These are phyloP conservation scores for Coffea eugenioides DNA, from an alignment of 257 asterid species.

Conservation along the genomic window DNA sequence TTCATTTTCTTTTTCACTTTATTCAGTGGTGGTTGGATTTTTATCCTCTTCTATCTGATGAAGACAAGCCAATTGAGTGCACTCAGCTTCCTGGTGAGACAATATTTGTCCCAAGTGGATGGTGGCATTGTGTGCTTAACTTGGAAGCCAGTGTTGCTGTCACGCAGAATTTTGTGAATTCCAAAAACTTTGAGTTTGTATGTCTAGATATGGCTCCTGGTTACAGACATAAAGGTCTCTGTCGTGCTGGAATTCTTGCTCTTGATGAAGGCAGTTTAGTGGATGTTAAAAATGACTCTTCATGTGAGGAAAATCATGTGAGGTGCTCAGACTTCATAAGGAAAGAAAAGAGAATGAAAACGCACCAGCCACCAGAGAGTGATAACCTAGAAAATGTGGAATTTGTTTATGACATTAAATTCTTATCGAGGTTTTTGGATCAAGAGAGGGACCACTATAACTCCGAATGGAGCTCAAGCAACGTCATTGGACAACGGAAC, in stretches of 20 bases:
- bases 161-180: constrained; percentile 88
- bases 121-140: constrained; percentile 99
- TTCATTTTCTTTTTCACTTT: constrained; percentile 9
- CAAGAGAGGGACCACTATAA: constrained; percentile 76
- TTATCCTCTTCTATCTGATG: constrained; percentile 84
- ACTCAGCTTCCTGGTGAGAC: constrained; percentile 99
- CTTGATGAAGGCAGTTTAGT: constrained; percentile 54
- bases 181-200: constrained; percentile 81
- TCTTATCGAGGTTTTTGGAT: constrained; percentile 78
- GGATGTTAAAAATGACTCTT: constrained; percentile 35
- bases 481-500: constrained; percentile 90
- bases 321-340: constrained; percentile 50
- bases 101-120: constrained; percentile 95
- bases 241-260: constrained; percentile 97
- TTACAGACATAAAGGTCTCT: constrained; percentile 84
- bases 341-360: constrained; percentile 67
- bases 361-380: constrained; percentile 31
- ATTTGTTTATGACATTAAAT: constrained; percentile 73
- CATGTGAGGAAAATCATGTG: constrained; percentile 32
- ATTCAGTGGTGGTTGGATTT: constrained; percentile 98
- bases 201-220: constrained; percentile 99
- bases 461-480: constrained; percentile 80
- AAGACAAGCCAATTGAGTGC: constrained; percentile 92
- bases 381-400: constrained; percentile 35
- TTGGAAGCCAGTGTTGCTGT: constrained; percentile 90